Evolutionary conservation across 768 basidiomycete genomes (phyloP).

Genomic region (Dendrothele bispora): DNA sequence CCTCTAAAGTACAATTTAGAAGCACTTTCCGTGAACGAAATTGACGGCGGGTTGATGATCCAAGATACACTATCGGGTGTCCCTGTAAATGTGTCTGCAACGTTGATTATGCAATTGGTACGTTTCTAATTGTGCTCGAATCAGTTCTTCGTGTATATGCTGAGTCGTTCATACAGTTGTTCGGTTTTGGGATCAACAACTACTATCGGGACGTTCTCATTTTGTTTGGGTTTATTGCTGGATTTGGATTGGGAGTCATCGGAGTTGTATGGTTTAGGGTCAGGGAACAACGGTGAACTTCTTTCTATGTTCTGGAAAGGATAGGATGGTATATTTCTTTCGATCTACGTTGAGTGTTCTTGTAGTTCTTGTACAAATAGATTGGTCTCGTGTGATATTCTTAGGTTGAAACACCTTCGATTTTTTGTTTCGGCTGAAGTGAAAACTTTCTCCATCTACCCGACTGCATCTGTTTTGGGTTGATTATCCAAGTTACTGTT

Average conservation of each 20-base stretch:
- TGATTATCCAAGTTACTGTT: no score
- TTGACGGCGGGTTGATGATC: slow-evolving; percentile 85
- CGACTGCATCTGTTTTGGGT: no score
- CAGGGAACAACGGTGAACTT: slow-evolving; percentile 72
- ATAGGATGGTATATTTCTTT: no score
- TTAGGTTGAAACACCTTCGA: not conserved
- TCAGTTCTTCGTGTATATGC: not conserved
- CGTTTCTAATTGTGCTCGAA: slow-evolving; percentile 22
- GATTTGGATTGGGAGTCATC: slow-evolving; percentile 73
- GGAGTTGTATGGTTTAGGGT: slow-evolving; percentile 76
- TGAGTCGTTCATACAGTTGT: slow-evolving; percentile 49
- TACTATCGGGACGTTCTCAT: slow-evolving; percentile 92
- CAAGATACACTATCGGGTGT: slow-evolving; percentile 78
- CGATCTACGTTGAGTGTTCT: no score
- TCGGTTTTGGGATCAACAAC: slow-evolving; percentile 78
- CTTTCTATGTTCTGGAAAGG: no score
- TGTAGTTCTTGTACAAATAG: no score
- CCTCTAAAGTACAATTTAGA: slow-evolving; percentile 83
- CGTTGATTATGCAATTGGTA: slow-evolving; percentile 83
- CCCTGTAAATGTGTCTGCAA: slow-evolving; percentile 76
- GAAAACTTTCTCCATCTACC: no score
- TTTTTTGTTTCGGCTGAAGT: no score
- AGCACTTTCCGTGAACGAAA: slow-evolving; percentile 90
- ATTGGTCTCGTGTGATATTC: no score
- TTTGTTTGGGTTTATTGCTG: slow-evolving; percentile 82